These are phyloP conservation scores for Collariella sp. DNA, from an alignment of 495 filamentous ascomycete species.

Conservation along the genomic window DNA sequence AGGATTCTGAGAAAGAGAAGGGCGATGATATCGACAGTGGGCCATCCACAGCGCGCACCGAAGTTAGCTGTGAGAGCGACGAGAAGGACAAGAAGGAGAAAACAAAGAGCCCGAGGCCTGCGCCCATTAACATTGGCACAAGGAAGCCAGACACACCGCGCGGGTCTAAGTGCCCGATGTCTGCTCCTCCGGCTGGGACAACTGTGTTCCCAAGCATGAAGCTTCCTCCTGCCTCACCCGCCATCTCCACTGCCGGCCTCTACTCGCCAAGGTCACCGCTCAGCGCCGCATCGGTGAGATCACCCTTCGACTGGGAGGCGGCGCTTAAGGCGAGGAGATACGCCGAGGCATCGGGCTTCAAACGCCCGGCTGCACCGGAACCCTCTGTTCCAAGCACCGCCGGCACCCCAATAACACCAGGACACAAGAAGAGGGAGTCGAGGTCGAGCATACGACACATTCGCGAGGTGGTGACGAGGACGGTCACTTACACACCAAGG, in stretches of 20 bases:
- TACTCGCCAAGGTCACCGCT: constrained; percentile 39
- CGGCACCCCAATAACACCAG: background rate
- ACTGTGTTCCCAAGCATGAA: constrained; percentile 44
- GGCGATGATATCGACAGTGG: constrained; percentile 34
- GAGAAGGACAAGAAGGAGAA: constrained; percentile 30
- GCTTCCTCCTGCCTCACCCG: constrained; percentile 55
- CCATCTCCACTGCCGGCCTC: constrained; percentile 40
- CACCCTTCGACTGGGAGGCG: constrained; percentile 54
- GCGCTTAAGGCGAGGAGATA: constrained; percentile 46
- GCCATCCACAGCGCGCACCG: constrained; percentile 48
- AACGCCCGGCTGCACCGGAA: constrained; percentile 32
- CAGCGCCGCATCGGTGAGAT: constrained; percentile 47
- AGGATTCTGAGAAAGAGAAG: constrained; percentile 30
- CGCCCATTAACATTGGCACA: constrained; percentile 28
- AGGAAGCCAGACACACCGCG: constrained; percentile 36
- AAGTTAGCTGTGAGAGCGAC: constrained; percentile 49
- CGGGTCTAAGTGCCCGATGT: constrained; percentile 42
- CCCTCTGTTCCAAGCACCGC: background rate
- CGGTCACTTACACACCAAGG: constrained; percentile 62
- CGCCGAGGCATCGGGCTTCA: constrained; percentile 28
- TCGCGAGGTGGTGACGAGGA: constrained; percentile 64
- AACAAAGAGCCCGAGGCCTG: constrained; percentile 17
- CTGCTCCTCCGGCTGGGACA: constrained; percentile 46
- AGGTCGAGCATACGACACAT: constrained; percentile 48
- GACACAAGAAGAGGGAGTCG: constrained; percentile 33